A percentile compares a stretch with the other conserved stretches of the same genome.
These are phyloP conservation scores for Eutypella sp. DNA, from an alignment of 2,329 filamentous ascomycete species.

Conservation along the genomic window DNA sequence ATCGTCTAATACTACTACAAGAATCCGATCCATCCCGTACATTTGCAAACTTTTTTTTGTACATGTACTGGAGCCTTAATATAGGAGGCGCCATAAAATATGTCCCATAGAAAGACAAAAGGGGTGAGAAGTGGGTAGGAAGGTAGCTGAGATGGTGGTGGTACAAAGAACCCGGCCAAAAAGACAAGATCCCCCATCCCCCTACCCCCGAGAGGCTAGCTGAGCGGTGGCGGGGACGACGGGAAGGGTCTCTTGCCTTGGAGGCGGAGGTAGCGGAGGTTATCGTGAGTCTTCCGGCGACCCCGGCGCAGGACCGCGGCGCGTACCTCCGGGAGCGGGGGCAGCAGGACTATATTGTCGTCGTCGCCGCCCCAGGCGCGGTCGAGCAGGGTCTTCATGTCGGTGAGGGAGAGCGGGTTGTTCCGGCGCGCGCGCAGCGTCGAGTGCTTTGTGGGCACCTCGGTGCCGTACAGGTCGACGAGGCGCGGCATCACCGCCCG, in stretches of 20 bases:
- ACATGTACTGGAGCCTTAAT: no score
- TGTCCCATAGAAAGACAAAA: no score
- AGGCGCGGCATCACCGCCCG: constrained; percentile 25
- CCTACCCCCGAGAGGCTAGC: no score
- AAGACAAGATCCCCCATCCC: no score
- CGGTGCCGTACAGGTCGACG: constrained; percentile 28
- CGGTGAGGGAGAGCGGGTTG: constrained; percentile 24
- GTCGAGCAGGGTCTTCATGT: constrained; percentile 33
- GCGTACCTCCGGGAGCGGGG: constrained; percentile 21
- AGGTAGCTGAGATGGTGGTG: no score
- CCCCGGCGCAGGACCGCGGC: constrained; percentile 18
- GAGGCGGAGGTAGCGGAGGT: constrained; percentile 9
- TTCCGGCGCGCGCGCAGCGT: constrained; percentile 14
- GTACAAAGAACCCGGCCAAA: no score
- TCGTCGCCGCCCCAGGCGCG: constrained; percentile 29
- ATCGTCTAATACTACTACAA: no score
- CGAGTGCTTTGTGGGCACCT: constrained; percentile 10
- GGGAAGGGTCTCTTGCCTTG: constrained; percentile 7
- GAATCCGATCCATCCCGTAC: no score
- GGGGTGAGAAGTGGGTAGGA: no score
- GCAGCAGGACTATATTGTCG: constrained; percentile 22
- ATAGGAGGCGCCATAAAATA: no score
- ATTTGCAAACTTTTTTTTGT: no score
- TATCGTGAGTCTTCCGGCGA: constrained; percentile 4
- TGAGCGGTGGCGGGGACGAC: constrained; percentile 6